Evolutionary conservation across 2,329 filamentous ascomycete species (phyloP).

Genomic region (Penicillium crustosum): DNA sequence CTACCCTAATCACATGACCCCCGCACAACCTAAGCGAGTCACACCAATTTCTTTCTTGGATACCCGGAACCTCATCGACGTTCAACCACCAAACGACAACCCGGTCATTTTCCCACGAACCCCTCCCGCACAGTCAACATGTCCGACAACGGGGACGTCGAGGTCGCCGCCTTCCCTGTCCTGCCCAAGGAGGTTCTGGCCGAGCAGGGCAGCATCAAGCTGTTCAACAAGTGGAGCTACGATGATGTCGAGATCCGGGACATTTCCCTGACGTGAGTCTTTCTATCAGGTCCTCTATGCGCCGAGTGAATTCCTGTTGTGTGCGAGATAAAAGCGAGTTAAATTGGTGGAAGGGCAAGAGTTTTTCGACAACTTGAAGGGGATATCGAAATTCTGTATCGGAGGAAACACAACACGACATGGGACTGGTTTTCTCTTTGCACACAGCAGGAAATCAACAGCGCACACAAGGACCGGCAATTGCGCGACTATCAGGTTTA

Average conservation of each 20-base stretch:
- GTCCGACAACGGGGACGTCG: slow-evolving; percentile 94
- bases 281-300: slow-evolving; percentile 27
- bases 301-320: slow-evolving; percentile 26
- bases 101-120: slow-evolving; percentile 41
- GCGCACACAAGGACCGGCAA: slow-evolving; percentile 9
- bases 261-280: slow-evolving; percentile 96
- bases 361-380: slow-evolving; percentile 4
- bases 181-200: slow-evolving; percentile 90
- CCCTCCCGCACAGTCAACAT: slow-evolving; percentile 60
- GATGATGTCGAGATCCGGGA: slow-evolving; percentile 99
- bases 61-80: slow-evolving; percentile 38
- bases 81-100: slow-evolving; percentile 43
- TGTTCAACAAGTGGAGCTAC: slow-evolving; percentile 98
- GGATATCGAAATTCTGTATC: slow-evolving; percentile 3
- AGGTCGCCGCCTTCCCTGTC: slow-evolving; percentile 74
- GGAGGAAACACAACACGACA: slow-evolving; percentile 3
- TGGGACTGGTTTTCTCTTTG: slow-evolving; percentile 1
- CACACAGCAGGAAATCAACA: slow-evolving; percentile 13
- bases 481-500: slow-evolving; percentile 6
- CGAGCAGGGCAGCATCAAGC: slow-evolving; percentile 89
- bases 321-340: slow-evolving; percentile 18
- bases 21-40: slow-evolving; percentile 46
- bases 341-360: slow-evolving; percentile 16
- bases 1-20: slow-evolving; percentile 36
- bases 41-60: slow-evolving; percentile 38